A percentile compares a stretch with the other conserved stretches of the same genome.
phyloP scores from a whole-genome alignment of 805 yeast species.

The Diddensiella caesifluorescens region DNA sequence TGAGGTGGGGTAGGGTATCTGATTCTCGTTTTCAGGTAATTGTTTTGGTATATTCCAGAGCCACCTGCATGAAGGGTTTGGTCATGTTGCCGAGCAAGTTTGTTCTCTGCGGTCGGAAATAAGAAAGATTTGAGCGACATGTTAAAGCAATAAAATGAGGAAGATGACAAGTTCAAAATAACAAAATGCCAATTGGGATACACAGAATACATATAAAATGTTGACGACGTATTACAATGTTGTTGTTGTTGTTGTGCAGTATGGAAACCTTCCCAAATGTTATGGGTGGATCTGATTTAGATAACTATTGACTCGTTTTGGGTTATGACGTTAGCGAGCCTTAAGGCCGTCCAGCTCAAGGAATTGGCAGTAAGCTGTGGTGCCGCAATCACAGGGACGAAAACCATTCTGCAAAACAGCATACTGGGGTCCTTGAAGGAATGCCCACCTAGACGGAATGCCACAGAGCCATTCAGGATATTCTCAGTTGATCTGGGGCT shows the following conservation, averaged over 20 bases:
- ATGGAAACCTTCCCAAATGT: background rate
- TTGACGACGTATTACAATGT: background rate
- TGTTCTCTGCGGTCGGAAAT: constrained; percentile 1
- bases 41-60: constrained; percentile 8
- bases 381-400: constrained; percentile 19
- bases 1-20: constrained; percentile 12
- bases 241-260: background rate
- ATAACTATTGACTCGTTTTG: background rate
- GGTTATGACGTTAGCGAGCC: constrained; percentile 1
- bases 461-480: constrained; percentile 13
- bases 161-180: background rate
- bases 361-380: constrained; percentile 21
- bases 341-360: constrained; percentile 16
- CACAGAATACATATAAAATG: background rate
- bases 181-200: background rate
- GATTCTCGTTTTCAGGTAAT: background rate
- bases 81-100: constrained; percentile 1
- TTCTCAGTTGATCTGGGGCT: constrained; percentile 34
- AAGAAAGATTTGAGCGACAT: constrained; percentile 8
- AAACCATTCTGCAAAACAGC: constrained; percentile 11
- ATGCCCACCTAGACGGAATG: background rate
- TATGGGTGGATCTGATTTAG: background rate
- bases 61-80: no score
- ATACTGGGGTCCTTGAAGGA: constrained; percentile 5
- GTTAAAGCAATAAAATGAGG: background rate